A percentile compares a stretch with the other conserved stretches of the same genome.
These are phyloP conservation scores for Dendrobium officinale DNA, from an alignment of 106 monocot species.

Conservation along the genomic window DNA sequence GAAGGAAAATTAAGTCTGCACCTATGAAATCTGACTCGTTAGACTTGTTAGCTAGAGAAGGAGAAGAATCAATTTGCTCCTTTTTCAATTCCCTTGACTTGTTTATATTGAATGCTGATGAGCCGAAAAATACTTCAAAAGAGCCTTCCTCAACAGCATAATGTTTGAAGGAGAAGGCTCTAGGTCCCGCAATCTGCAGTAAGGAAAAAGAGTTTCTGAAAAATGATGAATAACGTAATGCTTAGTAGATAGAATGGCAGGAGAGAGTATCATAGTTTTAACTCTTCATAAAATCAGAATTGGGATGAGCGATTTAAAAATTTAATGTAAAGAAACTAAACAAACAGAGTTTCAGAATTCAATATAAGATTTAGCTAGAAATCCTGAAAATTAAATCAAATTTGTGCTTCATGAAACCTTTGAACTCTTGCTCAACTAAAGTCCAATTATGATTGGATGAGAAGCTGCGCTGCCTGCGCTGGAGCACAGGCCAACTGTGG, in stretches of 20 bases:
- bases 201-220: neutral
- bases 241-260: neutral
- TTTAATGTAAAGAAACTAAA: too few relatives aligned
- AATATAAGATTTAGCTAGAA: too few relatives aligned
- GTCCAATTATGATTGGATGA: too few relatives aligned
- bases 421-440: too few relatives aligned
- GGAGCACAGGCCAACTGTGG: too few relatives aligned
- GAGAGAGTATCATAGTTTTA: too few relatives aligned
- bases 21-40: constrained; percentile 14
- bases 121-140: constrained; percentile 40
- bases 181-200: constrained; percentile 53
- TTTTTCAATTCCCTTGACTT: constrained; percentile 13
- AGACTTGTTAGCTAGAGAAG: constrained; percentile 6
- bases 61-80: constrained; percentile 18
- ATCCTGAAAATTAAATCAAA: too few relatives aligned
- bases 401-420: too few relatives aligned
- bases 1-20: constrained; percentile 60
- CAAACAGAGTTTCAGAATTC: too few relatives aligned
- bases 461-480: too few relatives aligned
- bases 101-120: constrained; percentile 38
- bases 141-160: constrained; percentile 36
- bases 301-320: too few relatives aligned
- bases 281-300: neutral
- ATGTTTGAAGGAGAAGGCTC: constrained; percentile 53
- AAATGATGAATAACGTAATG: neutral